Evolutionary conservation across 2,329 filamentous ascomycete species (phyloP).

Genomic region (Aspergillus alliaceus): DNA sequence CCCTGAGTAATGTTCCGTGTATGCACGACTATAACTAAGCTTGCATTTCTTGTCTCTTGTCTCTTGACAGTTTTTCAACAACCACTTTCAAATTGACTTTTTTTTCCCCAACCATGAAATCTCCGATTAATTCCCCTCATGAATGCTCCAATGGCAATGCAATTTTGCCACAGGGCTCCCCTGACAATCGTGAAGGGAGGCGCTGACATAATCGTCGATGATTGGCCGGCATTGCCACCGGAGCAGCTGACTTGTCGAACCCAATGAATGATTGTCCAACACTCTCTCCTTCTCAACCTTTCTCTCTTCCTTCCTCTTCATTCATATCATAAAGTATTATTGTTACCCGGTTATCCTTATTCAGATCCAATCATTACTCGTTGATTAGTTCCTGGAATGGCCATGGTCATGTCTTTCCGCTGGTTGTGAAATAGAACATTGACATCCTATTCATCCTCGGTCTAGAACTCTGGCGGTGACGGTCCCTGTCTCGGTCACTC

Average conservation of each 20-base stretch:
- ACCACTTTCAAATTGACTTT: neutral
- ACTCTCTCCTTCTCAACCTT: conserved; percentile 1
- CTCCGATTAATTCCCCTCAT: neutral
- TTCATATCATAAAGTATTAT: too few relatives aligned
- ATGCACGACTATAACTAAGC: too few relatives aligned
- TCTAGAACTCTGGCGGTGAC: conserved; percentile 17
- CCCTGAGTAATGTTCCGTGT: too few relatives aligned
- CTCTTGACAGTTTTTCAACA: too few relatives aligned
- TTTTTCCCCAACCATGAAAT: neutral
- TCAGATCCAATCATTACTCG: neutral
- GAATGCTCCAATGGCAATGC: neutral
- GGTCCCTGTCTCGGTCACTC: conserved; percentile 4
- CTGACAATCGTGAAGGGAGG: conserved; percentile 3
- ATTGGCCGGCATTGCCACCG: conserved; percentile 9
- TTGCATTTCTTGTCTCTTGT: too few relatives aligned
- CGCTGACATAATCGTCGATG: conserved; percentile 16
- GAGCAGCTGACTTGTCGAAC: conserved; percentile 7
- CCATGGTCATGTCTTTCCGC: conserved; percentile 8
- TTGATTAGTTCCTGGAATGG: too few relatives aligned
- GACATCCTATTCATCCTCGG: neutral
- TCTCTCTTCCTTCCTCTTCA: too few relatives aligned
- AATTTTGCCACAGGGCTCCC: neutral
- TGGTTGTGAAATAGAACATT: conserved; percentile 10
- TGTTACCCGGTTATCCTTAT: conserved; percentile 1
- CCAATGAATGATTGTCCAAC: neutral